A percentile compares a stretch with the other conserved stretches of the same genome.
phyloP scores from a whole-genome alignment of 1,284 basidiomycete species.

The Naganishia albida region DNA sequence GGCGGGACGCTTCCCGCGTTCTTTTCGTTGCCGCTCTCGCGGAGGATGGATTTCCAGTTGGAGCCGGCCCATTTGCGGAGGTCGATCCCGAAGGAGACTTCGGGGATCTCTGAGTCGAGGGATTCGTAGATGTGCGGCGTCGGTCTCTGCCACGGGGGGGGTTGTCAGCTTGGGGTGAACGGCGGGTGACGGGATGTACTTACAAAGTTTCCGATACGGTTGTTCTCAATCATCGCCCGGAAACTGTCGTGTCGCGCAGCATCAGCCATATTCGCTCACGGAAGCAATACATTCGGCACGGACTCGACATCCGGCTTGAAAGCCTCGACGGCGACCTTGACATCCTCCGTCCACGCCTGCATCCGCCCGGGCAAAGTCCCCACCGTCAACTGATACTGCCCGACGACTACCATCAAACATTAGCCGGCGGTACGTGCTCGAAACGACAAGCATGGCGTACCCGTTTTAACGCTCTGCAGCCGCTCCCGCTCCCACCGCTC shows the following conservation, averaged over 20 bases:
- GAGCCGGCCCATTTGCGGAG: conserved; percentile 76
- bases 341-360: conserved; percentile 66
- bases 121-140: conserved; percentile 79
- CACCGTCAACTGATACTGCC: conserved; percentile 78
- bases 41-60: conserved; percentile 56
- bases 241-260: conserved; percentile 26
- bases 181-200: conserved; percentile 7
- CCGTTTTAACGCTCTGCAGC: conserved; percentile 76
- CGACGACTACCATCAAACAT: conserved; percentile 61
- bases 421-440: background rate
- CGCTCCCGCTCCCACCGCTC: conserved; percentile 84
- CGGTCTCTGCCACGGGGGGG: conserved; percentile 57
- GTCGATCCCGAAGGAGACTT: conserved; percentile 86
- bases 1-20: conserved; percentile 63
- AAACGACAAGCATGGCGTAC: conserved; percentile 52
- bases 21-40: conserved; percentile 61
- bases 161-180: background rate
- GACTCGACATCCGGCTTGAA: conserved; percentile 83
- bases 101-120: conserved; percentile 72
- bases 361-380: conserved; percentile 68
- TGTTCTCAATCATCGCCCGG: conserved; percentile 72
- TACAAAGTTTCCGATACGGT: conserved; percentile 82
- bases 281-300: conserved; percentile 39
- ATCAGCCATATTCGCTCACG: conserved; percentile 34
- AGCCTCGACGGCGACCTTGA: conserved; percentile 71